Conservation (phyloP, 768 basidiomycete genomes). For the Tricholoma furcatifolium region DNA sequence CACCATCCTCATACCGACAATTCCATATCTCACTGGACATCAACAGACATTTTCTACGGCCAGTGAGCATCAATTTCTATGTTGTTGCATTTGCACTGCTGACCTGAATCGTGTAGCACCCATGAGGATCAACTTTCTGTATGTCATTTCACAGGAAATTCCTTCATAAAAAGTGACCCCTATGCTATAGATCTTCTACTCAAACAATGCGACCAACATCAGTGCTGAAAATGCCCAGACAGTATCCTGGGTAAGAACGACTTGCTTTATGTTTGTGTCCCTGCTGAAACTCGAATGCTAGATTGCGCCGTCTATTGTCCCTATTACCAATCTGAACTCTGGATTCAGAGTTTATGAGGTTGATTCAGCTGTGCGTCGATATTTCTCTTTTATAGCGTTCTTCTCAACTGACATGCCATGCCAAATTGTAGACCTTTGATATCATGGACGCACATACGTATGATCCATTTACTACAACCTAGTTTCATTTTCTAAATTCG, state of each 20-base stretch:
- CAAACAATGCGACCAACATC: slow-evolving; percentile 66
- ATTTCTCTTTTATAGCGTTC: background rate
- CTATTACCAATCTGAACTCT: slow-evolving; percentile 68
- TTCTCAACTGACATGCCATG: background rate
- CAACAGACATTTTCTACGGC: slow-evolving; percentile 70
- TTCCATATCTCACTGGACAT: slow-evolving; percentile 1
- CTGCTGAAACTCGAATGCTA: slow-evolving; percentile 22
- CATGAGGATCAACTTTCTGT: slow-evolving; percentile 75
- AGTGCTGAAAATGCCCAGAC: slow-evolving; percentile 55
- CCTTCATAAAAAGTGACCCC: background rate
- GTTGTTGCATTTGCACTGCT: background rate
- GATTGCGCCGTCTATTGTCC: slow-evolving; percentile 72
- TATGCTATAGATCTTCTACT: slow-evolving; percentile 57
- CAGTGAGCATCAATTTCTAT: slow-evolving; percentile 34
- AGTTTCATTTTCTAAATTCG: background rate
- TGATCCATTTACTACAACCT: slow-evolving; percentile 21
- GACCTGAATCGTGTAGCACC: slow-evolving; percentile 28
- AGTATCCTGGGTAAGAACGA: slow-evolving; percentile 36
- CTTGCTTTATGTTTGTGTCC: background rate
- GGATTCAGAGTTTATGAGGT: slow-evolving; percentile 76
- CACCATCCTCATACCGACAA: background rate
- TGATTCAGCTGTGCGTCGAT: slow-evolving; percentile 55
- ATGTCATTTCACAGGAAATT: slow-evolving; percentile 11
- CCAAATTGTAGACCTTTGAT: slow-evolving; percentile 60
- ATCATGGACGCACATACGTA: slow-evolving; percentile 78